Conservation (phyloP, 192 early-diverging fungal species). For the Linnemannia elongata region DNA sequence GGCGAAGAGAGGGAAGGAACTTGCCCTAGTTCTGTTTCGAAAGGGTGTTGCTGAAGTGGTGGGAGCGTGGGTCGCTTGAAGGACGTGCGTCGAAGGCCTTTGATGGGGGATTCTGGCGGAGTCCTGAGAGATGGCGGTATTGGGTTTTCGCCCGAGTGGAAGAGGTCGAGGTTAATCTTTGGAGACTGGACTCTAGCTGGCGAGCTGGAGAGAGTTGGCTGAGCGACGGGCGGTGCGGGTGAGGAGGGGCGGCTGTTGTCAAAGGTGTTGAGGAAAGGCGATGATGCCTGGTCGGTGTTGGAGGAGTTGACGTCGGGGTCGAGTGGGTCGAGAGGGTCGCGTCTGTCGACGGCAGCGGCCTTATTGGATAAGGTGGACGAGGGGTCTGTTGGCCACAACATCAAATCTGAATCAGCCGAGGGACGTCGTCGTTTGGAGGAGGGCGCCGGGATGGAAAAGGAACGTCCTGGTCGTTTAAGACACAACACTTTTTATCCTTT, state of each 20-base stretch:
- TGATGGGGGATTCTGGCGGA: constrained; percentile 53
- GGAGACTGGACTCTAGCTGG: constrained; percentile 24
- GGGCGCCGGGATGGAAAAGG: not conserved
- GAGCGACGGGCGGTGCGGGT: constrained; percentile 17
- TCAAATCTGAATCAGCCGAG: constrained; percentile 16
- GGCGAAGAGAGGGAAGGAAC: constrained; percentile 29
- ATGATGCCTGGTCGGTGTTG: constrained; percentile 18
- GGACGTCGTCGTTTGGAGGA: constrained; percentile 10
- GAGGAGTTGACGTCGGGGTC: constrained; percentile 28
- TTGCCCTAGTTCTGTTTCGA: not conserved
- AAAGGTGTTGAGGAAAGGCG: constrained; percentile 27
- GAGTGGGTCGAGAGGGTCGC: not conserved
- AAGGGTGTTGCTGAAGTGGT: not conserved
- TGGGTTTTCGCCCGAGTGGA: not conserved
- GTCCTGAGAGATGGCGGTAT: constrained; percentile 26
- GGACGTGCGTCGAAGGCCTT: constrained; percentile 24
- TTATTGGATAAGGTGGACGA: constrained; percentile 27
- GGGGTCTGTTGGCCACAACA: constrained; percentile 44
- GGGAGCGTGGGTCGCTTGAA: constrained; percentile 14
- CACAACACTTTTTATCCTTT: not conserved
- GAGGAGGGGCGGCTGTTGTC: constrained; percentile 51
- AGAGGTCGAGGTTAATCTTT: constrained; percentile 28
- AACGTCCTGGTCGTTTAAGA: not conserved
- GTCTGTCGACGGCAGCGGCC: constrained; percentile 16
- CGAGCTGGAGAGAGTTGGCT: not conserved